Evolutionary conservation across 2,329 filamentous ascomycete species (phyloP), one percentile per base, ranked within the genome.

Genomic region (Ascochyta koolunga): DNA sequence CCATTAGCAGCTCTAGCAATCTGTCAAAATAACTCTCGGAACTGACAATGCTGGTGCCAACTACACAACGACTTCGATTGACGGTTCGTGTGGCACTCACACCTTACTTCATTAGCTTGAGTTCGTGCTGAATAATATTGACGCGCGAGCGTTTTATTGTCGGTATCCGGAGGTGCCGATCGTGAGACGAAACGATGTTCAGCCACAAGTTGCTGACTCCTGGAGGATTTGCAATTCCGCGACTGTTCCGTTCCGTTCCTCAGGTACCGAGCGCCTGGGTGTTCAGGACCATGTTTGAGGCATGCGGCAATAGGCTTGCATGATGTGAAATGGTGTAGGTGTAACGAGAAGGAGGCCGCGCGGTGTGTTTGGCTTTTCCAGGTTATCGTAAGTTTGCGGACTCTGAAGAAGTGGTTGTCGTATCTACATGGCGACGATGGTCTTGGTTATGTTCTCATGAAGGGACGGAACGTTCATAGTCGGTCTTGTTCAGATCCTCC

Each of bases 171-270:
- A 36, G 2, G 8, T 36, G 2, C 40, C 31, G 36, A 36, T 10
- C 22, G 22, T 5, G 31, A 45, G 7, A 2, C 36, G 45, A 54
- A 45, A 50, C 46, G n/a, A 18, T 15, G 6, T n/a, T 21, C 36
- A 37, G 32, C 40, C 45, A 46, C 37, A 36, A 15, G 18, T 37
- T 50, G 51, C 31, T 19, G 18, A 45, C 51, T 42, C 46, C 35
- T 45, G 27, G 33, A 41, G 31, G 16, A 33, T 40, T 22, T 29
- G 15, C 35, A 19, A 24, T 31, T 22, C 16, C 51, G 45, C 29
- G n/a, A 36, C 16, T n/a, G n/a, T 25, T 21, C 42, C 22, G 37
- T 37, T 41, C 19, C 22, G 4, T 16, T 29, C 7, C 18, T 24
- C 16, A 31, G 32, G 21, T 36, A 32, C 38, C 38, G 44, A 47